Evolutionary conservation across 345 rosid genomes (phyloP).

Genomic region (Bruguiera gymnorhiza): DNA sequence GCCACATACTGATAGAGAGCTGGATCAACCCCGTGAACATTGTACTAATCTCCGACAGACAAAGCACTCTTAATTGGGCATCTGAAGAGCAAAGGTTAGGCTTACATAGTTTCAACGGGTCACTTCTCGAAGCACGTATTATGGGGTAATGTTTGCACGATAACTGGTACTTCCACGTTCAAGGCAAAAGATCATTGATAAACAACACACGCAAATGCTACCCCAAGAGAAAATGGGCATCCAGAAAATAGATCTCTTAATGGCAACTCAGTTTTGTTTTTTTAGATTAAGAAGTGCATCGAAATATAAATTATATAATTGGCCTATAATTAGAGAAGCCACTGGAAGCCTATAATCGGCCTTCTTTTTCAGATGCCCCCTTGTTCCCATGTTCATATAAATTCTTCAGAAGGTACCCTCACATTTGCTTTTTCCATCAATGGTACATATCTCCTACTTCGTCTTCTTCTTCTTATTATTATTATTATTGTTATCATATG

Average conservation of each 20-base stretch:
- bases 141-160: background rate
- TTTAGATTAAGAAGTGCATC: no score
- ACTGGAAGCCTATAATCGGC: background rate
- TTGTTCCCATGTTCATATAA: background rate
- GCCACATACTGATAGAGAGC: no score
- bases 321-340: background rate
- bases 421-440: background rate
- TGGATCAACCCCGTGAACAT: no score
- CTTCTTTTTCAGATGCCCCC: background rate
- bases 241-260: constrained; percentile 7
- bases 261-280: background rate
- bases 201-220: constrained; percentile 21
- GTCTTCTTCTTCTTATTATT: no score
- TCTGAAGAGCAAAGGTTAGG: background rate
- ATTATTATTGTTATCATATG: no score
- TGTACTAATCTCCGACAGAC: constrained; percentile 6
- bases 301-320: no score
- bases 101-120: background rate
- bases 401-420: background rate
- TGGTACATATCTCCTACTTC: no score
- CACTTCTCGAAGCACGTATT: background rate
- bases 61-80: constrained; percentile 10
- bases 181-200: background rate
- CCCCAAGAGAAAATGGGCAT: background rate
- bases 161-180: no score